Evolutionary conservation across 441 rosid genomes (phyloP).

Genomic region (Brassica hybrid): DNA sequence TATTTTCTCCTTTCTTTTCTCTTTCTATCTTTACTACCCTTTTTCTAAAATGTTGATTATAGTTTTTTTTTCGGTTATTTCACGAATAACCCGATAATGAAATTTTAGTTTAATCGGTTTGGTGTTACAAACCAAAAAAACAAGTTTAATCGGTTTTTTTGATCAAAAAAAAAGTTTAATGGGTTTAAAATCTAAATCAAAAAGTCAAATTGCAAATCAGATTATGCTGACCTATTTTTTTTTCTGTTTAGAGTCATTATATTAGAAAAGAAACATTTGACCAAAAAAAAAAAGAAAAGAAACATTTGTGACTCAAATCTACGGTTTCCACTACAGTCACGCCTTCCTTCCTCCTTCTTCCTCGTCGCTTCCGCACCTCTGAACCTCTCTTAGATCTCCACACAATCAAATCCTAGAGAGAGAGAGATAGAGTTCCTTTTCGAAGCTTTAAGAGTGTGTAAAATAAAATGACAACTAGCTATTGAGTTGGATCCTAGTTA

Average conservation of each 20-base stretch:
- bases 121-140: too few relatives aligned
- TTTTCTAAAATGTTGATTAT: too few relatives aligned
- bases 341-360: slow-evolving; percentile 35
- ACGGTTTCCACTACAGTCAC: slow-evolving; percentile 40
- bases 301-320: slow-evolving; percentile 25
- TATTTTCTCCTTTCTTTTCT: too few relatives aligned
- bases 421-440: not conserved
- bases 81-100: not conserved
- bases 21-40: too few relatives aligned
- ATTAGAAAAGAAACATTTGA: slow-evolving; percentile 1
- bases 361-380: slow-evolving; percentile 36
- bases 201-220: slow-evolving; percentile 33
- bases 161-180: not conserved
- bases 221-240: slow-evolving; percentile 35
- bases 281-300: too few relatives aligned
- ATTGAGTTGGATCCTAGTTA: slow-evolving; percentile 9
- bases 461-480: slow-evolving; percentile 17
- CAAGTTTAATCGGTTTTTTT: too few relatives aligned
- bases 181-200: not conserved
- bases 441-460: slow-evolving; percentile 22
- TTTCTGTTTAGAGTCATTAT: not conserved
- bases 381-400: slow-evolving; percentile 32
- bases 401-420: not conserved
- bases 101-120: not conserved
- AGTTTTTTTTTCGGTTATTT: too few relatives aligned